phyloP scores from a whole-genome alignment of 106 monocot species.

The Ottelia alismoides region DNA sequence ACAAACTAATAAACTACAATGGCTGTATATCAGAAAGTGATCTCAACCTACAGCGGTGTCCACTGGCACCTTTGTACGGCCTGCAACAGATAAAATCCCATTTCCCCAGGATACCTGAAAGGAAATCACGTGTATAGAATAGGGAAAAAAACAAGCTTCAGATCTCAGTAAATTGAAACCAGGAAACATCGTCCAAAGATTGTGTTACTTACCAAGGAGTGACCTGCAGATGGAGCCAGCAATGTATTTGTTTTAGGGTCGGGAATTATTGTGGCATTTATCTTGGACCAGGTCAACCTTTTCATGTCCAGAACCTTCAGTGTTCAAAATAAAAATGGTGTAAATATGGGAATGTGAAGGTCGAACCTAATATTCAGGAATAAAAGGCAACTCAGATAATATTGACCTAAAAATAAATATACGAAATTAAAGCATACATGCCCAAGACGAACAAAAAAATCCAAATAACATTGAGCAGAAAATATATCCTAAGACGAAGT shows the following conservation, averaged over 20 bases:
- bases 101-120: slow-evolving; percentile 64
- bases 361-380: too few relatives aligned
- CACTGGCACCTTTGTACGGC: slow-evolving; percentile 73
- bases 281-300: slow-evolving; percentile 65
- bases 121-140: too few relatives aligned
- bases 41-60: slow-evolving; percentile 51
- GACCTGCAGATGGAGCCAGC: slow-evolving; percentile 61
- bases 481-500: too few relatives aligned
- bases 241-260: slow-evolving; percentile 5
- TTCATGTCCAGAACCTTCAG: slow-evolving; percentile 79
- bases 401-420: too few relatives aligned
- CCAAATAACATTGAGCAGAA: too few relatives aligned
- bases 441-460: too few relatives aligned
- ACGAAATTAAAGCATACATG: too few relatives aligned
- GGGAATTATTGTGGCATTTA: slow-evolving; percentile 43
- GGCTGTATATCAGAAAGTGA: neutral
- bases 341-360: too few relatives aligned
- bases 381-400: too few relatives aligned
- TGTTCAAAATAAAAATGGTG: neutral
- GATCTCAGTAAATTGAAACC: too few relatives aligned
- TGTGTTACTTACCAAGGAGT: slow-evolving; percentile 73
- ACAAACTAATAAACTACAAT: neutral
- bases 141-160: neutral
- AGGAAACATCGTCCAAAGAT: neutral
- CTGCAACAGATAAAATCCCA: slow-evolving; percentile 65